Percentiles rank a stretch among this genome's conserved stretches.
These are phyloP conservation scores for Plasmodium inui DNA, from an alignment of 169 alveolate genomes.

Conservation along the genomic window DNA sequence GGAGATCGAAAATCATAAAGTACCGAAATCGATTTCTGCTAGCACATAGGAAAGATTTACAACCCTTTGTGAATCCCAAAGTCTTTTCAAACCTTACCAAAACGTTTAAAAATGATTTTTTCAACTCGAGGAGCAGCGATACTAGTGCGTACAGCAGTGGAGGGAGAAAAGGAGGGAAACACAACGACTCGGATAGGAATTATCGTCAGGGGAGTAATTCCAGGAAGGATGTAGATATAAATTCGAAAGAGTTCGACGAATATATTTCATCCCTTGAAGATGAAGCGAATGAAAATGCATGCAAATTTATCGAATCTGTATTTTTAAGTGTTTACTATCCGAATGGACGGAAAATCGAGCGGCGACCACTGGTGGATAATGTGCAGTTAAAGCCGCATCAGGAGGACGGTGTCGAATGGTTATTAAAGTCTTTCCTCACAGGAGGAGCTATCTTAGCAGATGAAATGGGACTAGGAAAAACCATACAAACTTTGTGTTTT, in stretches of 20 bases:
- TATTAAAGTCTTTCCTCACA: conserved; percentile 87
- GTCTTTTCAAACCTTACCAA: conserved; percentile 82
- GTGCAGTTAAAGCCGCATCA: conserved; percentile 91
- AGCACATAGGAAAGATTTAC: conserved; percentile 87
- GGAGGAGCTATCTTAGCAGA: conserved; percentile 94
- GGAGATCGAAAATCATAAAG: conserved; percentile 85
- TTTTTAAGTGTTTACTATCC: conserved; percentile 82
- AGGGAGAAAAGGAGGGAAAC: neutral
- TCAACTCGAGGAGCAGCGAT: conserved; percentile 14
- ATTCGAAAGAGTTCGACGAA: conserved; percentile 77
- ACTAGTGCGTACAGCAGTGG: neutral
- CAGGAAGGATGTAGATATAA: conserved; percentile 53
- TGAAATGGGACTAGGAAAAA: conserved; percentile 95
- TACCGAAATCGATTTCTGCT: conserved; percentile 86
- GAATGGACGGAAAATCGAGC: conserved; percentile 83
- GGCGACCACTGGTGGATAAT: conserved; percentile 87
- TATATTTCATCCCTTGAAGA: conserved; percentile 80
- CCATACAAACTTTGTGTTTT: conserved; percentile 92
- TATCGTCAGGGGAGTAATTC: conserved; percentile 15
- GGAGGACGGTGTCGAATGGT: conserved; percentile 93
- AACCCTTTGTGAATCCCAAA: conserved; percentile 87
- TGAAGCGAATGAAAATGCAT: conserved; percentile 82
- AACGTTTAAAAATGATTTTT: conserved; percentile 76
- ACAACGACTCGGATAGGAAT: conserved; percentile 8
- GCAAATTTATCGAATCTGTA: conserved; percentile 83